Conservation (phyloP, 2,329 filamentous ascomycete species). For the Scedosporium aurantiacum region DNA sequence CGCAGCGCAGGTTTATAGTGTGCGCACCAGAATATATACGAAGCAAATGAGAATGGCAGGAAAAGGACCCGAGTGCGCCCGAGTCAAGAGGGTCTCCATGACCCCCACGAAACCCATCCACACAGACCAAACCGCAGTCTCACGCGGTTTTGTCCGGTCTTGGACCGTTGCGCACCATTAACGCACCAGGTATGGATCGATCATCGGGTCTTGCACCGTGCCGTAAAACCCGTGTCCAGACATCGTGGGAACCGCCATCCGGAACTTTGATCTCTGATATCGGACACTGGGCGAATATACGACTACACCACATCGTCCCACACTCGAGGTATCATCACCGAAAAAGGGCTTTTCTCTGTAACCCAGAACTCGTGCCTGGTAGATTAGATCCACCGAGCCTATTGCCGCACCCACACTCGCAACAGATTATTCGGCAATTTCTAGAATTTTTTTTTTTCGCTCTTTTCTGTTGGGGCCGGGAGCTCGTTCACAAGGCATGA, state of each 20-base stretch:
- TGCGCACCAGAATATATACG: too few relatives aligned
- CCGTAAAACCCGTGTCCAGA: too few relatives aligned
- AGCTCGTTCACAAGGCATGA: background rate
- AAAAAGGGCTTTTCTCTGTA: background rate
- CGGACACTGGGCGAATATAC: background rate
- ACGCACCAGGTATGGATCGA: background rate
- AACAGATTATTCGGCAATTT: background rate
- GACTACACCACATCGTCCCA: conserved; percentile 1
- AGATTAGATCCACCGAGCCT: background rate
- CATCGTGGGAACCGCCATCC: too few relatives aligned
- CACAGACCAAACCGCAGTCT: background rate
- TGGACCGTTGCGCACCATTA: background rate
- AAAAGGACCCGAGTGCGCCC: background rate
- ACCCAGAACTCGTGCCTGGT: background rate
- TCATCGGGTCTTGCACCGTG: background rate
- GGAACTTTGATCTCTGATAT: background rate
- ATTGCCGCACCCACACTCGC: background rate
- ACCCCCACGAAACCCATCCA: background rate
- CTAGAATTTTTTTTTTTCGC: background rate
- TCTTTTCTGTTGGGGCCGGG: background rate
- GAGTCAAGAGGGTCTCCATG: background rate
- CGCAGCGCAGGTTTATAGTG: too few relatives aligned
- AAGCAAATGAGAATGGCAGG: background rate
- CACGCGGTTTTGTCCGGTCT: background rate
- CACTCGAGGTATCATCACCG: background rate